Base-by-base conservation (phyloP, 306 rosid genomes). In the Vachellia pachyceras region DNA sequence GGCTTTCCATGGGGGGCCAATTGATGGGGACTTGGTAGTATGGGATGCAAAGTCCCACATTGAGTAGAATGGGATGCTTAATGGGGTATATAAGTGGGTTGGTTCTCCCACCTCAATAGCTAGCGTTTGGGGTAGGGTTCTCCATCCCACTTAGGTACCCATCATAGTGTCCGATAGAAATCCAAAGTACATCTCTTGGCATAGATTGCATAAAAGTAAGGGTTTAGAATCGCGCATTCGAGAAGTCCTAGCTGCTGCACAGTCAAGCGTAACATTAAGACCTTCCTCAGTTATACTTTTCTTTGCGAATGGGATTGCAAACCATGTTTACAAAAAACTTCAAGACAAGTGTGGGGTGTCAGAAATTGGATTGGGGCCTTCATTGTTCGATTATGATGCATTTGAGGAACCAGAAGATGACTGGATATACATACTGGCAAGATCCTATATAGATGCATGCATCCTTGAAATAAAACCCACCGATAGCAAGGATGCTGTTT, bases 91-190 rank as follows among this genome's bases (percentile, higher is more conserved):
- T n/a, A n/a, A n/a, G n/a, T n/a, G n/a, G n/a, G n/a, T n/a, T n/a
- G n/a, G n/a, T n/a, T n/a, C n/a, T n/a, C n/a, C n/a, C n/a, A n/a
- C n/a, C n/a, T n/a, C n/a, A n/a, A n/a, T n/a, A n/a, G n/a, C n/a
- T n/a, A n/a, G n/a, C n/a, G n/a, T n/a, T n/a, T n/a, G n/a, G n/a
- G n/a, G n/a, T n/a, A n/a, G n/a, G n/a, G n/a, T n/a, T n/a, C n/a
- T n/a, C n/a, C n/a, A n/a, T n/a, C n/a, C n/a, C n/a, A n/a, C n/a
- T n/a, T n/a, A n/a, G n/a, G n/a, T n/a, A n/a, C n/a, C n/a, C n/a
- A n/a, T n/a, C n/a, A n/a, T n/a, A n/a, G n/a, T n/a, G n/a, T 95
- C 98, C 3, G 91, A 95, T 69, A 86, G 97, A 80, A 95, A 91
- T 45, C 92, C 97, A n/a, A 88, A 78, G 70, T 89, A 91, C 82